phyloP scores from a whole-genome alignment of 257 asterid genomes.

The Capsicum chinense region DNA sequence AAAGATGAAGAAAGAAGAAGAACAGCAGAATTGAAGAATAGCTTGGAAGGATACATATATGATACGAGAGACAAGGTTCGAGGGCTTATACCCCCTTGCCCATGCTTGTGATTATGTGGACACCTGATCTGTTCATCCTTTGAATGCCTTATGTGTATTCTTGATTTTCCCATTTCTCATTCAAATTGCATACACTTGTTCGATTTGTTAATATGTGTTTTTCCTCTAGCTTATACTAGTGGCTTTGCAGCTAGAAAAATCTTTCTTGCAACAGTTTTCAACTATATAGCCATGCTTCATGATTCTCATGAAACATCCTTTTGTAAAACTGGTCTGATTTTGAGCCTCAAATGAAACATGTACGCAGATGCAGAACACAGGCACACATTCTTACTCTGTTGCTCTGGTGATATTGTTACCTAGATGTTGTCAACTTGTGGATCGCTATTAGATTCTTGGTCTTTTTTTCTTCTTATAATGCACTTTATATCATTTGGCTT shows the following conservation, averaged over 20 bases:
- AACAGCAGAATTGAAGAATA: slow-evolving; percentile 95
- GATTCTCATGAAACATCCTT: slow-evolving; percentile 26
- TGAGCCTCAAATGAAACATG: background rate
- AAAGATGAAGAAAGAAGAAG: slow-evolving; percentile 95
- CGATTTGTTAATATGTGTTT: background rate
- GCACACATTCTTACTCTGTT: background rate
- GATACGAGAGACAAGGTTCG: slow-evolving; percentile 91
- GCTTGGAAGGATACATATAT: slow-evolving; percentile 93
- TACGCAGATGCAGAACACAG: background rate
- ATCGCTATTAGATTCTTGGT: background rate
- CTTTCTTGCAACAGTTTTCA: slow-evolving; percentile 13
- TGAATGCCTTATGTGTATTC: background rate
- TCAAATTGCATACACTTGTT: background rate
- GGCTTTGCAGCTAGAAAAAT: slow-evolving; percentile 29
- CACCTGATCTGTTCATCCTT: background rate
- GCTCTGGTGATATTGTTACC: slow-evolving; percentile 18
- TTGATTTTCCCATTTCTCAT: slow-evolving; percentile 1
- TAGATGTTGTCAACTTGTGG: slow-evolving; percentile 14
- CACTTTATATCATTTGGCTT: slow-evolving; percentile 2
- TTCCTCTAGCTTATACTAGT: slow-evolving; percentile 2
- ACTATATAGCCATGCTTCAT: slow-evolving; percentile 3
- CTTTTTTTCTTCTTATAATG: background rate
- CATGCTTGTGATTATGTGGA: slow-evolving; percentile 20
- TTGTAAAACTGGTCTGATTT: slow-evolving; percentile 32
- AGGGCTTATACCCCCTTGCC: slow-evolving; percentile 24